Conservation (phyloP, 2,329 filamentous ascomycete genomes). For the Arachnomyces sp. region DNA sequence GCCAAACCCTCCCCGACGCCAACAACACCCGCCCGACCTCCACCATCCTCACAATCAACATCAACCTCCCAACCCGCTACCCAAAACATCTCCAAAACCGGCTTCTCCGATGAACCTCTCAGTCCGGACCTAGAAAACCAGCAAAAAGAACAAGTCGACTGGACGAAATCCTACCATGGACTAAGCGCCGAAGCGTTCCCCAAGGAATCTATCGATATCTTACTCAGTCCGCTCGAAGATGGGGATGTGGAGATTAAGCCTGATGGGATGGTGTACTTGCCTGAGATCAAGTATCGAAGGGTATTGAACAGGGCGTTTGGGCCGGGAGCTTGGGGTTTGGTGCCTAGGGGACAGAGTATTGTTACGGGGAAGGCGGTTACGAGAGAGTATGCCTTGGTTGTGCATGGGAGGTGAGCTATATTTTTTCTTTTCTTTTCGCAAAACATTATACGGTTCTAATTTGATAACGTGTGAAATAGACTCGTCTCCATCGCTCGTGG, state of each 20-base stretch:
- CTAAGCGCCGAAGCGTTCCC: conserved; percentile 65
- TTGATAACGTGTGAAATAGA: conserved; percentile 39
- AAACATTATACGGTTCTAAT: not conserved
- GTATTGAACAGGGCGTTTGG: conserved; percentile 88
- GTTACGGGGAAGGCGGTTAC: conserved; percentile 76
- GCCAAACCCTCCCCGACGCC: conserved; percentile 10
- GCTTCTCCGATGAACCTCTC: conserved; percentile 28
- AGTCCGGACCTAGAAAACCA: conserved; percentile 19
- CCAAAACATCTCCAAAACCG: conserved; percentile 32
- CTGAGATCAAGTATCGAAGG: conserved; percentile 94
- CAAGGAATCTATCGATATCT: conserved; percentile 58
- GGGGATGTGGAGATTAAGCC: conserved; percentile 94
- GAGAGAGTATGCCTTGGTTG: conserved; percentile 86
- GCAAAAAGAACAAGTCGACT: conserved; percentile 55
- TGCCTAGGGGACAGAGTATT: conserved; percentile 75
- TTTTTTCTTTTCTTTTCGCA: conserved; percentile 3
- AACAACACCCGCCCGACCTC: conserved; percentile 13
- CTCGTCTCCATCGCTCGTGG: conserved; percentile 88
- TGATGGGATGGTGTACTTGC: conserved; percentile 90
- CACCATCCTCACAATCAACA: conserved; percentile 15
- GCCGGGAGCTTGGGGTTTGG: conserved; percentile 90
- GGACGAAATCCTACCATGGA: conserved; percentile 77
- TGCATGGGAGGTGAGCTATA: conserved; percentile 64
- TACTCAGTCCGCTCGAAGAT: conserved; percentile 59
- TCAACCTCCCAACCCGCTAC: conserved; percentile 25